Evolutionary conservation across 2,329 filamentous ascomycete genomes (phyloP), one percentile per base, ranked within the genome.

Genomic region (Cercospora sp.): DNA sequence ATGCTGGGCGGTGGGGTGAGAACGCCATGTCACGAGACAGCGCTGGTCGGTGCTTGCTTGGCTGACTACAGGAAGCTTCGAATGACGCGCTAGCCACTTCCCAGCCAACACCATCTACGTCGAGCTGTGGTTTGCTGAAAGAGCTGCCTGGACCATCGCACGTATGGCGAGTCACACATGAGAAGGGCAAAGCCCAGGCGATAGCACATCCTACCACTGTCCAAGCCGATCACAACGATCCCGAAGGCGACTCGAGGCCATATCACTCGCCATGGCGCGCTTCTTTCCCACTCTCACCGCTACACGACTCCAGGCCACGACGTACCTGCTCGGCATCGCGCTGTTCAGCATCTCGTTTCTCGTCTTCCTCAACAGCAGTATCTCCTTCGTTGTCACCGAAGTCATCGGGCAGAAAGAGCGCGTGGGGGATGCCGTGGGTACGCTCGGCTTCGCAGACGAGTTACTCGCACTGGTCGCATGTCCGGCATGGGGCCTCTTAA

Each of bases 301-400:
- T n/a, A 84, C 83, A 20, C 81, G 81, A 70, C 77, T 82, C 2
- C 87, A 90, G 76, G 83, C 86, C 31, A 79, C 86, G 66, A 91
- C 91, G 31, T 96, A 96, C 79, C 87, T 96, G 39, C 85, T 93
- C 71, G 90, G 90, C 77, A 91, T 95, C 75, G 91, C 91, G 69
- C 88, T 96, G 74, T 94, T 94, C 83, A 92, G 89, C 79, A 95
- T 96, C 76, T 90, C 91, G 64, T 95, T 95, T 82, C 90, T 96
- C 72, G 92, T 96, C 75, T 96, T 96, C 81, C 87, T 96, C 70
- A 95, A 95, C 83, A 91, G 89, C 82, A 90, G 89, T 77, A 85
- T 95, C 68, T 93, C 90, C 65, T 96, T 95, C 80, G 91, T 95
- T 67, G 89, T 96, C 69, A 94, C 91, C 69, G 91, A 94, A 79